phyloP scores from a whole-genome alignment of 192 early-diverging fungal species.

The Entomortierella parvispora region DNA sequence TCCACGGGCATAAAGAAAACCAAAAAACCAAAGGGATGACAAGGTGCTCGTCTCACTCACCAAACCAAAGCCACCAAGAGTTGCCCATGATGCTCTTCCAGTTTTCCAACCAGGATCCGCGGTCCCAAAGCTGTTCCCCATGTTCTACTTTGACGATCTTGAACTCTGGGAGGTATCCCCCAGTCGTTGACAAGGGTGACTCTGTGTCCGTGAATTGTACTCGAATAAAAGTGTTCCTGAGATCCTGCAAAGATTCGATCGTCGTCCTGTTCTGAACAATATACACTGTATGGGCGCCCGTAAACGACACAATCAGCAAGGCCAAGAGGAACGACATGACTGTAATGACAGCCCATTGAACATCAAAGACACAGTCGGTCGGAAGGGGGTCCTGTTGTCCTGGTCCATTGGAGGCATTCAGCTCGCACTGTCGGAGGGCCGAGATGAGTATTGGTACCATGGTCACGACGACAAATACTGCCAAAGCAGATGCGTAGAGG shows the following conservation, averaged over 20 bases:
- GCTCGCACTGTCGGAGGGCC: conserved; percentile 16
- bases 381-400: too few species aligned
- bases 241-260: conserved; percentile 56
- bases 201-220: conserved; percentile 38
- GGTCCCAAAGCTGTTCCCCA: conserved; percentile 57
- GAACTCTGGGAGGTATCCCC: conserved; percentile 8
- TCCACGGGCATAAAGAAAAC: neutral
- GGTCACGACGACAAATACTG: conserved; percentile 50
- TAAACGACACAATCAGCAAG: conserved; percentile 61
- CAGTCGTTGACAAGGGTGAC: conserved; percentile 6
- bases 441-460: conserved; percentile 40
- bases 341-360: conserved; percentile 53
- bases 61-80: conserved; percentile 60
- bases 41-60: too few species aligned
- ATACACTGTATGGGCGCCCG: conserved; percentile 57
- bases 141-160: conserved; percentile 34
- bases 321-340: conserved; percentile 56
- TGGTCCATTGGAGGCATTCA: neutral
- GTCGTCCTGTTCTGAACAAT: conserved; percentile 64
- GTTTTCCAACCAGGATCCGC: conserved; percentile 51
- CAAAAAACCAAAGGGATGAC: neutral
- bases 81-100: conserved; percentile 63
- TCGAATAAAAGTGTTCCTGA: conserved; percentile 23
- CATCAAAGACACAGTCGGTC: conserved; percentile 27
- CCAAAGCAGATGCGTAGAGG: conserved; percentile 51